phyloP scores from a whole-genome alignment of 257 asterid genomes.

The Solanum paucissectum region DNA sequence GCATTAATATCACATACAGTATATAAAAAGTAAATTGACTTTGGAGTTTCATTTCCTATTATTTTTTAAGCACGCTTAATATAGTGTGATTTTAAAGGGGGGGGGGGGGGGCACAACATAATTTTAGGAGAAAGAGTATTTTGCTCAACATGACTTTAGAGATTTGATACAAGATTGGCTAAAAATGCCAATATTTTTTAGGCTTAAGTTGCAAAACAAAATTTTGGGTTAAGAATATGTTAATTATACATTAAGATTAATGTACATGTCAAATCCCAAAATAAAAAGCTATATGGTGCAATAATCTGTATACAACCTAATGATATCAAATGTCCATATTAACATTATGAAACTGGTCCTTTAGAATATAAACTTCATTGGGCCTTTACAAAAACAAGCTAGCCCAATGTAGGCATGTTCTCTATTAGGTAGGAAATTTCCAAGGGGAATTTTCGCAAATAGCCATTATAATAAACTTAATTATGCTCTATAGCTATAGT shows the following conservation, averaged over 20 bases:
- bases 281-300: background rate
- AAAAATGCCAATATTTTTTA: too few relatives aligned
- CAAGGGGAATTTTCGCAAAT: too few relatives aligned
- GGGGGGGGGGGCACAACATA: background rate
- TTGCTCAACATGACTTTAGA: too few relatives aligned
- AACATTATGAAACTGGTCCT: background rate
- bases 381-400: background rate
- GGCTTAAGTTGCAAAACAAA: background rate
- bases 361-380: background rate
- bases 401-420: background rate
- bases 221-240: background rate
- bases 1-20: background rate
- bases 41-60: too few relatives aligned
- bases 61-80: too few relatives aligned
- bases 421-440: background rate
- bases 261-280: background rate
- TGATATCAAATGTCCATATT: background rate
- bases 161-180: too few relatives aligned
- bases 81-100: too few relatives aligned
- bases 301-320: background rate
- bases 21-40: too few relatives aligned
- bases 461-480: too few relatives aligned
- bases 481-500: too few relatives aligned
- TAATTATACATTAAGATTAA: too few relatives aligned
- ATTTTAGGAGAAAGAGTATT: background rate